These are phyloP conservation scores for Amesomyces nigricolor DNA, from an alignment of 2,329 filamentous ascomycete genomes.

Conservation along the genomic window DNA sequence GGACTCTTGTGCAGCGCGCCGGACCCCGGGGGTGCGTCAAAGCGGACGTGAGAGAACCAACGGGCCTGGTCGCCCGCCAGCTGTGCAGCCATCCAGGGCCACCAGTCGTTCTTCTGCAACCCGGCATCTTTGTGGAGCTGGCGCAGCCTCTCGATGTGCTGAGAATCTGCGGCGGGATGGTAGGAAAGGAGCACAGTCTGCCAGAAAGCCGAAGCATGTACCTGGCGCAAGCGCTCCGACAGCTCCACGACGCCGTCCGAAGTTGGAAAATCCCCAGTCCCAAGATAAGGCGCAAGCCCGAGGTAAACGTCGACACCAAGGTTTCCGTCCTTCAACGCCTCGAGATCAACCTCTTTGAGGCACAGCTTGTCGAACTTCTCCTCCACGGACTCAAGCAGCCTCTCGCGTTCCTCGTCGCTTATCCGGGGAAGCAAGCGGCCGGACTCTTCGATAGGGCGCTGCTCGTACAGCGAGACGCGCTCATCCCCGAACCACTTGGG, in stretches of 20 bases:
- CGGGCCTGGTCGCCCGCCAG: constrained; percentile 15
- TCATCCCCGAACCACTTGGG: constrained; percentile 20
- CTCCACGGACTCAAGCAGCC: constrained; percentile 9
- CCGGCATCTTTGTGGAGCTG: constrained; percentile 7
- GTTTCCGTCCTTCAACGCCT: constrained; percentile 7
- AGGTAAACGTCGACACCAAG: not conserved
- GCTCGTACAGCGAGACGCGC: constrained; percentile 23
- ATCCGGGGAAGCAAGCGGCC: constrained; percentile 14
- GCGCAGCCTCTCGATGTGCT: constrained; percentile 18
- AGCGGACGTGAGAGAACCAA: constrained; percentile 19
- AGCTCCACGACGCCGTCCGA: too few relatives aligned
- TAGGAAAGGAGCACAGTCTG: constrained; percentile 16
- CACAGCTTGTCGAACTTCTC: constrained; percentile 5
- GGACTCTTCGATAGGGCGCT: constrained; percentile 15
- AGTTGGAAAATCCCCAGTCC: too few relatives aligned
- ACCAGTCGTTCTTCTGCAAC: constrained; percentile 14
- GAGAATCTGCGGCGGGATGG: constrained; percentile 1
- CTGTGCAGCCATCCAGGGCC: constrained; percentile 5
- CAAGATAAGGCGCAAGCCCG: not conserved
- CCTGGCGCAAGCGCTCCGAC: too few relatives aligned
- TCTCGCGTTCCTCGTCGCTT: constrained; percentile 11
- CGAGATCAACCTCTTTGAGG: constrained; percentile 12
- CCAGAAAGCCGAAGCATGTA: constrained; percentile 17
- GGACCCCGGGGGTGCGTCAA: not conserved
- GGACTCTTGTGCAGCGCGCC: constrained; percentile 18